Evolutionary conservation across 129 eudicot genomes (phyloP).

Genomic region (Escallonia herrerae): DNA sequence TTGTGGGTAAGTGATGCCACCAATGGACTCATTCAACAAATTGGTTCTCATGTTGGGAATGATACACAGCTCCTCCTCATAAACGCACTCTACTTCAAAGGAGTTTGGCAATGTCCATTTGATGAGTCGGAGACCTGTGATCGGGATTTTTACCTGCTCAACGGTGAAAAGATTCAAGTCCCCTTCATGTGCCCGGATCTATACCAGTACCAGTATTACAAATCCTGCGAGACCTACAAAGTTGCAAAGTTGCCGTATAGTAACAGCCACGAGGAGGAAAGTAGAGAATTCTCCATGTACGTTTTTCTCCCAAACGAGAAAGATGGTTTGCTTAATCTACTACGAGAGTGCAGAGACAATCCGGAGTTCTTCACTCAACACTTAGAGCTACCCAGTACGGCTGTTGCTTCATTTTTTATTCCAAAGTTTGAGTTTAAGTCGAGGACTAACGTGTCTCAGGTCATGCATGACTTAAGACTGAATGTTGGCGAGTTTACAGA

Average conservation of each 20-base stretch:
- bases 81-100: constrained; percentile 21
- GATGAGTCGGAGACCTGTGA: constrained; percentile 5
- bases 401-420: not conserved
- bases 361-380: not conserved
- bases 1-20: constrained; percentile 12
- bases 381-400: not conserved
- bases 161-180: constrained; percentile 6
- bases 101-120: constrained; percentile 5
- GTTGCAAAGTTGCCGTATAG: not conserved
- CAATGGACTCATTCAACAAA: constrained; percentile 7
- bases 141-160: constrained; percentile 5
- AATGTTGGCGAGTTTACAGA: not conserved
- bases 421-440: not conserved
- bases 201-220: not conserved
- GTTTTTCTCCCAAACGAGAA: not conserved
- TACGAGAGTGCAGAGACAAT: not conserved
- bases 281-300: not conserved
- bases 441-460: not conserved
- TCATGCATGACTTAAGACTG: not conserved
- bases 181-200: constrained; percentile 4
- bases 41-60: not conserved
- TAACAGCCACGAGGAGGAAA: not conserved
- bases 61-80: constrained; percentile 11
- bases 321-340: not conserved
- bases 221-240: not conserved